A percentile compares a stretch with the other conserved stretches of the same genome.
Evolutionary conservation across 108 stramenopile species (phyloP).

Genomic region (Ochromonas danica): DNA sequence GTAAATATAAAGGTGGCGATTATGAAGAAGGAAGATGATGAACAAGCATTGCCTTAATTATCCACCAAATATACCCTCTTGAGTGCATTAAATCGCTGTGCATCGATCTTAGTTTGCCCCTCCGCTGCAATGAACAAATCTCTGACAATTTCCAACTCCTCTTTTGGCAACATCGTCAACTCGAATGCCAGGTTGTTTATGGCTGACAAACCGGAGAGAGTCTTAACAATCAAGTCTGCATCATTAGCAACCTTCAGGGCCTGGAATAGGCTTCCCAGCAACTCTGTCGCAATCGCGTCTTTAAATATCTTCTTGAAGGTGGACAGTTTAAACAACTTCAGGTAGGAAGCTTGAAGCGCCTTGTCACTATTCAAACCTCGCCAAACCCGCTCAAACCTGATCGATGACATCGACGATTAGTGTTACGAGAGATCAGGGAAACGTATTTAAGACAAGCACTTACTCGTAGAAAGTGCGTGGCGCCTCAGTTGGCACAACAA

Average conservation of each 20-base stretch:
- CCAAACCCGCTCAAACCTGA: slow-evolving; percentile 26
- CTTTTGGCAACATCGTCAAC: not conserved
- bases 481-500: slow-evolving; percentile 6
- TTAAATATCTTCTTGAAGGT: slow-evolving; percentile 35
- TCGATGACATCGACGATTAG: not conserved
- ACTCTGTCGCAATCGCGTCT: slow-evolving; percentile 15
- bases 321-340: not conserved
- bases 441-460: not conserved
- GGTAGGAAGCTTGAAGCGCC: not conserved
- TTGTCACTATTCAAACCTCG: not conserved
- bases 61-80: no score
- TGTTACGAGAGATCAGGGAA: not conserved
- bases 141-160: not conserved
- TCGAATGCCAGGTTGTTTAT: not conserved
- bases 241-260: no score
- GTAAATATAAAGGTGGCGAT: no score
- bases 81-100: no score
- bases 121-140: no score
- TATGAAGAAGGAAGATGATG: no score
- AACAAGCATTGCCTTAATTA: no score
- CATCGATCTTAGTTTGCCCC: no score
- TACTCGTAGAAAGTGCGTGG: slow-evolving; percentile 25
- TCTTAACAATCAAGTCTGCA: no score
- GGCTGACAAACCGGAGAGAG: not conserved
- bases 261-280: no score